Evolutionary conservation across 345 rosid genomes (phyloP).

Genomic region (Corchorus olitorius): DNA sequence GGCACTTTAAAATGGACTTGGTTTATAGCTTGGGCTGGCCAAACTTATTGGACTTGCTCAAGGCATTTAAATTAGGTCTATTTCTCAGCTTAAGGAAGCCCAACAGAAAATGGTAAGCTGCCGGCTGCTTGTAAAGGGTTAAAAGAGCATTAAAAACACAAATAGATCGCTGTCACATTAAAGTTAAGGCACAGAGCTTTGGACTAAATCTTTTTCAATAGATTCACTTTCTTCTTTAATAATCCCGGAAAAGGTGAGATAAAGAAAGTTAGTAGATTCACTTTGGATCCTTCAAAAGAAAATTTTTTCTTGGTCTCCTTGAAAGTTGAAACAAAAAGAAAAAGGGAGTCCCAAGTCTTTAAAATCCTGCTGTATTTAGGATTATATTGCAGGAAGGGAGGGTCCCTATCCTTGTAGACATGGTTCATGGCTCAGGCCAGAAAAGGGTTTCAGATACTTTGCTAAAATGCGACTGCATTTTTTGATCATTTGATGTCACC

Average conservation of each 20-base stretch:
- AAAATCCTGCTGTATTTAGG: not conserved
- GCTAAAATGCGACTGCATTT: not conserved
- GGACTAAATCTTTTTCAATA: constrained; percentile 7
- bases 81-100: not conserved
- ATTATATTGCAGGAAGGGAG: not conserved
- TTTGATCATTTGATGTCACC: not conserved
- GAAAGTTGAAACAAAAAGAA: not conserved
- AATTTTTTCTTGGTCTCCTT: not conserved
- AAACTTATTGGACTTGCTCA: not conserved
- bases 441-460: not conserved
- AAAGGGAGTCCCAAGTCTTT: not conserved
- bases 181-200: not conserved
- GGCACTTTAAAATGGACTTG: not conserved
- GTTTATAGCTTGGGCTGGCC: not conserved
- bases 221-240: constrained; percentile 9
- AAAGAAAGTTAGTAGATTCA: constrained; percentile 10
- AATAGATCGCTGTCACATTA: not conserved
- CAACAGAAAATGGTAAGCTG: not conserved
- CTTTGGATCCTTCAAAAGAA: not conserved
- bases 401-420: not conserved
- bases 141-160: not conserved
- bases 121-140: not conserved
- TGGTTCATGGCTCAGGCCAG: not conserved
- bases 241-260: not conserved
- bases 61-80: not conserved